Evolutionary conservation across 2,329 filamentous ascomycete genomes (phyloP), one percentile per base, ranked within the genome.

Genomic region (Ceratocystis harringtonii): DNA sequence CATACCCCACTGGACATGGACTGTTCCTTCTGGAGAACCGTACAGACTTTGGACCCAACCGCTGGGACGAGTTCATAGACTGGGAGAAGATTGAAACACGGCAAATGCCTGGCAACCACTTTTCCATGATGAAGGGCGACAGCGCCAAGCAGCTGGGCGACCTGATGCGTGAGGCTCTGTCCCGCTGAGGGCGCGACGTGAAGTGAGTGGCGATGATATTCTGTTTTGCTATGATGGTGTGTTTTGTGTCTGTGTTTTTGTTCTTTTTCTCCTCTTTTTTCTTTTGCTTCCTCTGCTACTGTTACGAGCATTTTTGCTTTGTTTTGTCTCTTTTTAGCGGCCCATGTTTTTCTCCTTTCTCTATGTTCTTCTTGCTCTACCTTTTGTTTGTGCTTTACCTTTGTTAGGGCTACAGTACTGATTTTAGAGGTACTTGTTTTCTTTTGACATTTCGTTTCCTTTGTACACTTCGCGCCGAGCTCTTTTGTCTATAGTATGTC

Each of bases 21-120:
- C 82, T 81, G 72, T 90, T 88, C 81, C 76, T 90, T 64, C 79
- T 90, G 4, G 85, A 90, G 73, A 87, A 90, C 77, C 79, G 88
- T 66, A 84, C 81, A 3, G 85, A 89, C 73, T 90, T 90, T 72
- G 80, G 81, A 1, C 80, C 84, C 66, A 88, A 89, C 72, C 79
- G 84, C 22, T 89, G 85, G 85, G 84, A 84, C 32, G 82, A 87
- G 73, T 84, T 84, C 52, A 75, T 88, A 48, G 82, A 84, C 63
- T 71, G 76, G 62, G 75, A 80, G 64, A 86, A 84, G 74, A 85
- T 88, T 75, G 77, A 78, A 61, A 85, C 81, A 69, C 80, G 79
- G 65, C 83, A 86, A 71, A 87, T 88, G 83, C 82, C 82, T 17
- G 87, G 85, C 1, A 87, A 89, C 71, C 86, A 89, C 75, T 89